Base-by-base conservation (phyloP, 2,329 filamentous ascomycete genomes). In the Stagonosporopsis rhizophila region DNA sequence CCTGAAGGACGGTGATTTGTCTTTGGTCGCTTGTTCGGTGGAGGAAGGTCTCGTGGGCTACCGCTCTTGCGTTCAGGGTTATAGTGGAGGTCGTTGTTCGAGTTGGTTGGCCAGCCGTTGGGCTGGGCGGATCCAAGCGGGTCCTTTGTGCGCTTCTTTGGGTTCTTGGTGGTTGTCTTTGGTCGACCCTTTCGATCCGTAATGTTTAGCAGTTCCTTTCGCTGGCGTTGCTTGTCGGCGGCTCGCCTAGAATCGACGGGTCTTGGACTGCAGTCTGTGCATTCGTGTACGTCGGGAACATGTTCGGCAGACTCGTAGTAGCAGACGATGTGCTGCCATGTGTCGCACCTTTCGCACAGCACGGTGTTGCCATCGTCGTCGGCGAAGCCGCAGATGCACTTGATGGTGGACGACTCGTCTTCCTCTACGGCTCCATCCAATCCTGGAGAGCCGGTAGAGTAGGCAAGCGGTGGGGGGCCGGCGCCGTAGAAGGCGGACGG, bases 291-390 rank as follows among this genome's bases (percentile, higher is more conserved):
- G 69, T 81, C 89, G 77, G 75, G 93, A 78, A 79, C 90, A 83
- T 82, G 90, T 83, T 75, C 87, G 55, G 76, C 84, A 73, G 86
- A 85, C 67, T 91, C 90, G 75, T 98, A 98, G 79, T 96, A 98
- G 79, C 95, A 99, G 74, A 92, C 89, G 69, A 96, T 96, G 78
- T 99, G 95, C 79, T 99, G 95, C 95, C 95, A 99, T 45, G 92
- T 95, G 75, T 96, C 91, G 82, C 95, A 99, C 56, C 84, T 86
- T 75, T 98, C 95, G 83, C 95, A 99, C 78, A 93, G 92, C 60
- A 99, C 96, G 58, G 95, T 99, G 78, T 91, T 94, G 78, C 95
- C 95, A 82, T 99, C 95, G 82, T 99, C 95, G 81, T 96, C 92
- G 75, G 87, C 82, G 78, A 90, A 97, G 75, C 88, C 88, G 80